Evolutionary conservation across 2,329 filamentous ascomycete genomes (phyloP).

Genomic region (Ophiostoma angusticollis): DNA sequence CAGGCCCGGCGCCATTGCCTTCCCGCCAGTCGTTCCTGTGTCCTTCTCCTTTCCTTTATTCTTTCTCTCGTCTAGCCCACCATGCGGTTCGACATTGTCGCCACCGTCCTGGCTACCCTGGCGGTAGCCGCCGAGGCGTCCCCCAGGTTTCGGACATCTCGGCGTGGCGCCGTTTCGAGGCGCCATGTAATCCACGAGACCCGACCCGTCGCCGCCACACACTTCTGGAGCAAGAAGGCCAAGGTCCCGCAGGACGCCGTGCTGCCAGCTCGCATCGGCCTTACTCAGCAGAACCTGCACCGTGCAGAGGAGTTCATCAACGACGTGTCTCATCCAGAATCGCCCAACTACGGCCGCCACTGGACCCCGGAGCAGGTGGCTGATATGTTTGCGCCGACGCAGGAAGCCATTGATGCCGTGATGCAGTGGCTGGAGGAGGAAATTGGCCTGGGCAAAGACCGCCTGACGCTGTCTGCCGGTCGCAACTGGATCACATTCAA

Average conservation of each 20-base stretch:
- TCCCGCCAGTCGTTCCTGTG: conserved; percentile 2
- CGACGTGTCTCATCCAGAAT: conserved; percentile 31
- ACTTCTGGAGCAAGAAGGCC: conserved; percentile 16
- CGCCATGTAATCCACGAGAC: conserved; percentile 23
- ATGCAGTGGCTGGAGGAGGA: conserved; percentile 36
- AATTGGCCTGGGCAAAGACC: conserved; percentile 34
- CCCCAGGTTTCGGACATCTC: conserved; percentile 10
- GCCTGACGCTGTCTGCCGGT: conserved; percentile 36
- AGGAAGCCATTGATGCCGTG: conserved; percentile 35
- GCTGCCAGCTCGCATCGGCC: conserved; percentile 29
- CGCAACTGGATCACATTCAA: conserved; percentile 43
- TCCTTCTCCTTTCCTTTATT: background rate
- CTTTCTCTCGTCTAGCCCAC: conserved; percentile 1
- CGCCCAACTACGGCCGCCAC: conserved; percentile 33
- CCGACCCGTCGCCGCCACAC: conserved; percentile 14
- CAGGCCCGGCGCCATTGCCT: conserved; percentile 3
- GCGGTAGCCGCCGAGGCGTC: conserved; percentile 18
- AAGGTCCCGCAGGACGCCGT: conserved; percentile 15
- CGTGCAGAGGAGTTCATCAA: conserved; percentile 30
- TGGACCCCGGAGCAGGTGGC: conserved; percentile 31
- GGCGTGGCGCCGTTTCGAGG: background rate
- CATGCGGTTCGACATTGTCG: conserved; percentile 16
- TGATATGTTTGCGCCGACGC: conserved; percentile 28
- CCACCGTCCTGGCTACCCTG: conserved; percentile 19
- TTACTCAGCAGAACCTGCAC: conserved; percentile 33